phyloP scores from a whole-genome alignment of 2,329 filamentous ascomycete species.

The Neocatenulostroma microsporum region DNA sequence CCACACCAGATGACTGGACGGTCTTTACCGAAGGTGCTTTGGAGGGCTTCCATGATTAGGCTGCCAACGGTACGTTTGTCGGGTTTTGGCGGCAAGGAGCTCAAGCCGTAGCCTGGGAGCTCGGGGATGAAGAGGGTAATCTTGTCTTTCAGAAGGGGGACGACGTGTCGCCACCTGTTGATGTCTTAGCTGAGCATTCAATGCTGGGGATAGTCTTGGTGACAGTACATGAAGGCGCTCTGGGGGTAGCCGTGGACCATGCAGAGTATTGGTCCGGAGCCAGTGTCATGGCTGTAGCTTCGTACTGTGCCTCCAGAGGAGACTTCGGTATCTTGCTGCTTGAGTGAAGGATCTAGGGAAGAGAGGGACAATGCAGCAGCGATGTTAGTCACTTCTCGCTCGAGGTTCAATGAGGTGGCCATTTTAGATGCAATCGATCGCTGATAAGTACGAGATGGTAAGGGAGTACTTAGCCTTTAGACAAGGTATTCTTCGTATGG shows the following conservation, averaged over 20 bases:
- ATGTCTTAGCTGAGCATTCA: too few species aligned
- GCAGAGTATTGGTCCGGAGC: constrained; percentile 32
- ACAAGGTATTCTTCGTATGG: too few species aligned
- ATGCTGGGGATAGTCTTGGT: too few species aligned
- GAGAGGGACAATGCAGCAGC: constrained; percentile 23
- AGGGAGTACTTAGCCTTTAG: too few species aligned
- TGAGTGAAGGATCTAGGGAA: constrained; percentile 23
- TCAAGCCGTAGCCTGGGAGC: constrained; percentile 43
- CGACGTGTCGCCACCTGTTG: constrained; percentile 27
- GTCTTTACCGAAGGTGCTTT: constrained; percentile 25
- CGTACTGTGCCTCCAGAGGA: constrained; percentile 25
- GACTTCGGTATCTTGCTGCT: constrained; percentile 21
- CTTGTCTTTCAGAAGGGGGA: constrained; percentile 32
- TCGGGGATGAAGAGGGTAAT: constrained; percentile 42
- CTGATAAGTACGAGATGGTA: too few species aligned
- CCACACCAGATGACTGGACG: constrained; percentile 40
- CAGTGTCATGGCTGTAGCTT: constrained; percentile 28
- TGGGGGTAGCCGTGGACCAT: constrained; percentile 44
- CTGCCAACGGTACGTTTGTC: constrained; percentile 37
- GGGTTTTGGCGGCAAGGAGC: constrained; percentile 27
- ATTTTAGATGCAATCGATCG: too few species aligned
- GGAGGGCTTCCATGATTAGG: constrained; percentile 36
- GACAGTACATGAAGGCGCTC: constrained; percentile 28
- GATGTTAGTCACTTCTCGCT: too few species aligned
- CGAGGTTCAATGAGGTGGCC: too few species aligned